Percentiles rank a stretch among this genome's conserved stretches.
These are phyloP conservation scores for Neurospora sp. DNA, from an alignment of 495 filamentous ascomycete species.

Conservation along the genomic window DNA sequence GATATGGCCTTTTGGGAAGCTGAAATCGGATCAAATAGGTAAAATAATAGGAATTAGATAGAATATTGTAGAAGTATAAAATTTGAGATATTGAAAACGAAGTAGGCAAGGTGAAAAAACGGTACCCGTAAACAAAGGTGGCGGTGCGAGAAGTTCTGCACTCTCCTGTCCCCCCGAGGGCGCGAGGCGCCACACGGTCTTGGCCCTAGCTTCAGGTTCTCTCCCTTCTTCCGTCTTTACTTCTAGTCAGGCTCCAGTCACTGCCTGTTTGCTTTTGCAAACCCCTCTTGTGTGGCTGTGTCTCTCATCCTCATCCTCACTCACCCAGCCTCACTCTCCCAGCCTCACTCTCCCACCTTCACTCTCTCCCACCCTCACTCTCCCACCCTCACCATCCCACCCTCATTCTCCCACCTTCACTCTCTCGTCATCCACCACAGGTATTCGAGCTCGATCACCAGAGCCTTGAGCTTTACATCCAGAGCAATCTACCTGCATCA, in stretches of 20 bases:
- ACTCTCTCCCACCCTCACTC: neutral
- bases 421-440: neutral
- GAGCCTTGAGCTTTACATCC: neutral
- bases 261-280: too few species aligned
- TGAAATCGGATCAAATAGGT: neutral
- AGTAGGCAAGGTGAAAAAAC: neutral
- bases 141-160: neutral
- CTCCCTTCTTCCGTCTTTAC: neutral
- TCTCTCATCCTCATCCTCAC: neutral
- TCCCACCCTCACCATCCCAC: neutral
- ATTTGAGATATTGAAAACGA: neutral
- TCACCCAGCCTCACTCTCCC: neutral
- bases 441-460: neutral
- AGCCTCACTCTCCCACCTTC: neutral
- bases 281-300: neutral
- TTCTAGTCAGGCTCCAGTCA: neutral
- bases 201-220: neutral
- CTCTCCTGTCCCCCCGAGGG: neutral
- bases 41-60: neutral
- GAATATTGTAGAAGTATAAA: neutral
- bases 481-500: neutral
- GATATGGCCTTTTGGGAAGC: neutral
- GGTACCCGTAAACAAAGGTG: neutral
- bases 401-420: neutral
- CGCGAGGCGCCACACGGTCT: neutral